Evolutionary conservation across 352 stramenopile species (phyloP).

Genomic region (Pythium phragmitis): DNA sequence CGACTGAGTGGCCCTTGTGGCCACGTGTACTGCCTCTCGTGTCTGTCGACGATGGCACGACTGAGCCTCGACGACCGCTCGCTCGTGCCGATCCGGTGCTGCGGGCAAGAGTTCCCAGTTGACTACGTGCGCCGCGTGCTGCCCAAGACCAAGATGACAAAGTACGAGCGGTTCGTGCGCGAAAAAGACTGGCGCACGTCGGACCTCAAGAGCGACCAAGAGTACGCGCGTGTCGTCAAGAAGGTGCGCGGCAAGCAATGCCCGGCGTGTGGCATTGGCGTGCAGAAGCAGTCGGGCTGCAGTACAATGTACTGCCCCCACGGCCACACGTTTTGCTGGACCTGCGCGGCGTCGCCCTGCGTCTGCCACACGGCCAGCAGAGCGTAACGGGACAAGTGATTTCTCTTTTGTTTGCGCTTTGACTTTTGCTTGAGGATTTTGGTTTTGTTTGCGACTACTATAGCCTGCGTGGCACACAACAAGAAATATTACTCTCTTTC

Average conservation of each 20-base stretch:
- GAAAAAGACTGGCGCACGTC: constrained; percentile 25
- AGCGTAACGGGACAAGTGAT: too few species aligned
- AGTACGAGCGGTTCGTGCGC: constrained; percentile 26
- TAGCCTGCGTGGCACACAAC: too few species aligned
- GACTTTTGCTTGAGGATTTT: too few species aligned
- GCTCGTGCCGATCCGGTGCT: constrained; percentile 41
- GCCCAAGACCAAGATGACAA: not conserved
- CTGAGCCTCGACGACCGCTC: constrained; percentile 33
- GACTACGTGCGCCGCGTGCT: constrained; percentile 33
- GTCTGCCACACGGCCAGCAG: constrained; percentile 8
- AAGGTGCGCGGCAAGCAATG: constrained; percentile 23
- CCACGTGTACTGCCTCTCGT: constrained; percentile 44
- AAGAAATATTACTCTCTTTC: too few species aligned
- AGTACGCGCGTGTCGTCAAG: constrained; percentile 23
- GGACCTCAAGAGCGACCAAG: constrained; percentile 27
- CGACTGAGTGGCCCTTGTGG: constrained; percentile 28
- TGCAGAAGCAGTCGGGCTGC: constrained; percentile 24
- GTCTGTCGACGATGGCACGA: constrained; percentile 36
- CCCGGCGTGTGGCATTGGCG: constrained; percentile 27
- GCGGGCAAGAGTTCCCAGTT: constrained; percentile 37
- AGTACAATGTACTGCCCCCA: constrained; percentile 26
- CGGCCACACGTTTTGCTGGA: constrained; percentile 45
- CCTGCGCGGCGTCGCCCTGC: constrained; percentile 30
- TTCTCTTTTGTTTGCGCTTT: too few species aligned
- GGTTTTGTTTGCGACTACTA: too few species aligned